Evolutionary conservation across 1,139 yeast genomes (phyloP).

Genomic region (Geotrichum macrosporum): DNA sequence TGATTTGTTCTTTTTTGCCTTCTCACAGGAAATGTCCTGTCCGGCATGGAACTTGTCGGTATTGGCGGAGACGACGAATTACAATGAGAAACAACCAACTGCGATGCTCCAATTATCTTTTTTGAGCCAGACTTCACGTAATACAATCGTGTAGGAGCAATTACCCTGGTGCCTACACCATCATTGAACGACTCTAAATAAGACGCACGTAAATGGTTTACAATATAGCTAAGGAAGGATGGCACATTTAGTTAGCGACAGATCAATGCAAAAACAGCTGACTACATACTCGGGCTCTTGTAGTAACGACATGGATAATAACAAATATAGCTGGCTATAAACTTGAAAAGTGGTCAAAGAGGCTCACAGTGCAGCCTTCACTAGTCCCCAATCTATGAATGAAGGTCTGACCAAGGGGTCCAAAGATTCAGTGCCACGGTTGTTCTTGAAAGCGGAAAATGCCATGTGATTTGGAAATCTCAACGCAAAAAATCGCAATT

Average conservation of each 20-base stretch:
- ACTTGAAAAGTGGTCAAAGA: no score
- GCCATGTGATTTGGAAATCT: no score
- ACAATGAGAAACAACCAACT: slow-evolving; percentile 14
- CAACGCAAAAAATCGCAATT: no score
- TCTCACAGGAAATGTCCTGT: slow-evolving; percentile 1
- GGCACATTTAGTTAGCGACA: no score
- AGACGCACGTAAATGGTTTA: slow-evolving; percentile 35
- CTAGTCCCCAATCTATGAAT: no score
- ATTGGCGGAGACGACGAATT: slow-evolving; percentile 21
- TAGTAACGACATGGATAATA: slow-evolving; percentile 35
- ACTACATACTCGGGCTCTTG: slow-evolving; percentile 32
- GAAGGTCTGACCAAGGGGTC: no score
- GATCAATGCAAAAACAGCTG: background rate
- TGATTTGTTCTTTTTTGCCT: slow-evolving; percentile 1
- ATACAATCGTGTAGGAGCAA: slow-evolving; percentile 34
- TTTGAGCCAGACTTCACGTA: slow-evolving; percentile 31
- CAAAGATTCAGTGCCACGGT: no score
- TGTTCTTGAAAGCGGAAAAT: no score
- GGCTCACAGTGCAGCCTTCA: no score
- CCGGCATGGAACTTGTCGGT: slow-evolving; percentile 17
- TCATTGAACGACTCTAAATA: slow-evolving; percentile 35
- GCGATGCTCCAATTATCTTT: slow-evolving; percentile 18
- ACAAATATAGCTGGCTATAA: no score
- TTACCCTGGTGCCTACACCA: slow-evolving; percentile 36
- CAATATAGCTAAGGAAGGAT: slow-evolving; percentile 29